Evolutionary conservation across 164 flowering plant species (phyloP).

Genomic region (Platanus orientalis): DNA sequence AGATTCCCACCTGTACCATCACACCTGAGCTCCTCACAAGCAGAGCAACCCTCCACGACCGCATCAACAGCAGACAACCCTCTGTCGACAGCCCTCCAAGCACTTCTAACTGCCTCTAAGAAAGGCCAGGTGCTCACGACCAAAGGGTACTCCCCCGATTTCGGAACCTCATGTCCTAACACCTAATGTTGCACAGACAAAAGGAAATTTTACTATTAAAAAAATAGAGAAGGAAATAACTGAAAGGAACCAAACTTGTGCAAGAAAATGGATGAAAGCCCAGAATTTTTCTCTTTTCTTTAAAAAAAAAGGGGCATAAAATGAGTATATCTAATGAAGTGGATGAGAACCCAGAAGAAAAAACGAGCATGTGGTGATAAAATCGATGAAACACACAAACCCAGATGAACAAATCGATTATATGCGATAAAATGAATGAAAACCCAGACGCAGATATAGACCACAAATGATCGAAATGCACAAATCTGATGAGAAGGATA

Average conservation of each 20-base stretch:
- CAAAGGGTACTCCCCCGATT: conserved; percentile 43
- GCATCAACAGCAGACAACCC: conserved; percentile 79
- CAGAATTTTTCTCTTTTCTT: no score
- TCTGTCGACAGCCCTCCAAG: conserved; percentile 67
- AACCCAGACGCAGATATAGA: background rate
- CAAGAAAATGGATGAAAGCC: conserved; percentile 4
- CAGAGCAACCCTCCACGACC: conserved; percentile 91
- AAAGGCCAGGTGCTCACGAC: conserved; percentile 98
- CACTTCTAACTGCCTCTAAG: conserved; percentile 77
- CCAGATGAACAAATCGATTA: background rate
- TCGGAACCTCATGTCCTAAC: conserved; percentile 26
- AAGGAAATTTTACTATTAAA: no score
- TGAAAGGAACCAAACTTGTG: background rate
- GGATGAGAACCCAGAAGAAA: conserved; percentile 4
- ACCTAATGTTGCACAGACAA: conserved; percentile 28
- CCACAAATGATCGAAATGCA: background rate
- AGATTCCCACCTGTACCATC: conserved; percentile 79
- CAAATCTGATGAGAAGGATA: background rate
- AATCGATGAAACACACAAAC: background rate
- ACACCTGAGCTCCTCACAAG: conserved; percentile 88
- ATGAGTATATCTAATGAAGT: background rate
- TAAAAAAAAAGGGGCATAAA: background rate
- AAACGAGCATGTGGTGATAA: background rate
- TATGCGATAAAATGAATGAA: background rate
- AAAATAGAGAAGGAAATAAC: background rate